Base-by-base conservation (phyloP, 805 yeast species). In the Candida mattraensis region DNA sequence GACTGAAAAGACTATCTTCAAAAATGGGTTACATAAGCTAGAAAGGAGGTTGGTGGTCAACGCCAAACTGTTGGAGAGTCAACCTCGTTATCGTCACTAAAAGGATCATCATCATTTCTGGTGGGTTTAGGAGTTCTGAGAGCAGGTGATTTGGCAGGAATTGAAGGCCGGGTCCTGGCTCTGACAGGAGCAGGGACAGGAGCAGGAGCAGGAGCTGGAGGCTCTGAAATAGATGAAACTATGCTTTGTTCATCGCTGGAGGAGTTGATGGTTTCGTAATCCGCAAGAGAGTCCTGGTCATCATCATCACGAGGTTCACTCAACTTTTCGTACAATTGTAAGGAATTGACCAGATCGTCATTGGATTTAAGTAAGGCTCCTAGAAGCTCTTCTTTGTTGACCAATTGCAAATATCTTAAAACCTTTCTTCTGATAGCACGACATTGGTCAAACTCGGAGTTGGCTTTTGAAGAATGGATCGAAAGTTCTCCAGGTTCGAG, bases 341-440 rank as follows among this genome's bases (percentile, higher is more conserved):
- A 70, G 0, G 88, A 82, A 4, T 66, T 66, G 5, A 93, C 94
- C 42, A 93, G 71, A 56, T 87, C 89, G 51, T 93, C 99, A 56
- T 93, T 93, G 28, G 96, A 94, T 49, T 78, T 82, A 39, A 93
- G 77, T 44, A 93, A 70, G 28, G 87, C 74, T n/a, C 97, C 98
- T 44, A 93, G 63, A 43, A 79, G 83, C 52, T 87, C 95, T 45
- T 89, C 97, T 40, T 79, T 80, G 27, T 86, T 83, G 25, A 88
- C 87, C 33, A 77, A 69, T 61, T 93, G 98, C 47, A 93, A 70
- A 56, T 88, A 88, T 44, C 87, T 67, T 45, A 93, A 67, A 11
- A 93, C 78, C 50, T 78, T 80, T 41, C 95, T 72, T 57, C 99
- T 76, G 34, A 84, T 73, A 6, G 73, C 65, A 42, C 91, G 74